Conservation (phyloP, 2,329 filamentous ascomycete genomes). For the Botryosphaeria dothidea region DNA sequence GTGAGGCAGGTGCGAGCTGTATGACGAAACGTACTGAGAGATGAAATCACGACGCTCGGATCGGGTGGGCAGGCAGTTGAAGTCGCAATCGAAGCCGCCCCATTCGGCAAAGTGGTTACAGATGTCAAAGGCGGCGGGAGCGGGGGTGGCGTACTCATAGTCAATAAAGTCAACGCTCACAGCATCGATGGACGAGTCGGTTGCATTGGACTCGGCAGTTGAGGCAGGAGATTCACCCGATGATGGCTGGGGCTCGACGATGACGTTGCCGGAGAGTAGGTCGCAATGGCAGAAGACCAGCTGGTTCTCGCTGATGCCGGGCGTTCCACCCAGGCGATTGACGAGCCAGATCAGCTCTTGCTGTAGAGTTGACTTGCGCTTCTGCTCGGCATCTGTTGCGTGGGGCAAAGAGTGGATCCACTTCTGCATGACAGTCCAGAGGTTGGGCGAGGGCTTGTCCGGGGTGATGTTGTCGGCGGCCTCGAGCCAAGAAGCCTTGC, state of each 20-base stretch:
- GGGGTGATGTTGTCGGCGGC: slow-evolving; percentile 51
- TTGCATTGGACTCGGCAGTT: slow-evolving; percentile 24
- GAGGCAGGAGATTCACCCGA: slow-evolving; percentile 33
- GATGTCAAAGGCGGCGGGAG: slow-evolving; percentile 92
- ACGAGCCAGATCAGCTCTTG: slow-evolving; percentile 72
- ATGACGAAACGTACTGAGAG: slow-evolving; percentile 76
- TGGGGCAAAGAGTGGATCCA: slow-evolving; percentile 87
- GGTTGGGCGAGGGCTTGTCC: slow-evolving; percentile 74
- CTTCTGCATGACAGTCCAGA: slow-evolving; percentile 95
- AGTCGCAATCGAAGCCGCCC: slow-evolving; percentile 96
- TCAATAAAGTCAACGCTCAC: slow-evolving; percentile 81
- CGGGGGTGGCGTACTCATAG: slow-evolving; percentile 96
- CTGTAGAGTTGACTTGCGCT: slow-evolving; percentile 69
- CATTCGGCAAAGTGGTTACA: slow-evolving; percentile 98
- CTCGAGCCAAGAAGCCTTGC: slow-evolving; percentile 33
- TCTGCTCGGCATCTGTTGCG: slow-evolving; percentile 66
- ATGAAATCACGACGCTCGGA: slow-evolving; percentile 79
- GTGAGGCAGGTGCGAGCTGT: slow-evolving; percentile 48
- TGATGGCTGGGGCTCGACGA: slow-evolving; percentile 63
- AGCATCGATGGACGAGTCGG: slow-evolving; percentile 22
- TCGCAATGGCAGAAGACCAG: slow-evolving; percentile 96
- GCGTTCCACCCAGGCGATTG: slow-evolving; percentile 70
- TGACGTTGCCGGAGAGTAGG: slow-evolving; percentile 93
- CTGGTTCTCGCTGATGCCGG: slow-evolving; percentile 68
- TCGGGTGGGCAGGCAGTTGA: slow-evolving; percentile 75